Conservation (phyloP, 352 stramenopile genomes). For the Phytophthora sansomeana region DNA sequence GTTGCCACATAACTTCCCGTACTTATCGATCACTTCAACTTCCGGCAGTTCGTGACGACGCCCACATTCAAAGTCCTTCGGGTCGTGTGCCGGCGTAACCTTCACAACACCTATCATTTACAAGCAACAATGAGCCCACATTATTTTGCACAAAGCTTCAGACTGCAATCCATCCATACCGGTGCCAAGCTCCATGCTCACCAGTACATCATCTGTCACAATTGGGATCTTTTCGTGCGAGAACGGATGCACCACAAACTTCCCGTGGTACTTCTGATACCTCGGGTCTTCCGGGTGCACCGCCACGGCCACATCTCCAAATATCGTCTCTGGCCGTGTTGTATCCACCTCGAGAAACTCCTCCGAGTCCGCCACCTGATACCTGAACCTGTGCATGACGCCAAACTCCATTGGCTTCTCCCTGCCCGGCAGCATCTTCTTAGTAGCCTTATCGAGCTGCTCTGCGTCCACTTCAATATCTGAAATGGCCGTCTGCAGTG, state of each 20-base stretch:
- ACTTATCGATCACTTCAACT: conserved; percentile 76
- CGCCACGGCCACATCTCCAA: conserved; percentile 98
- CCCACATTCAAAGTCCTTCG: conserved; percentile 99
- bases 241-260: conserved; percentile 96
- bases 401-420: conserved; percentile 80
- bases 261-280: conserved; percentile 97
- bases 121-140: conserved; percentile 6
- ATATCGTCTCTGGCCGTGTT: conserved; percentile 98
- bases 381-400: conserved; percentile 85
- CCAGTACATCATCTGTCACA: conserved; percentile 94
- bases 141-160: neutral
- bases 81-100: conserved; percentile 99
- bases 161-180: conserved; percentile 67
- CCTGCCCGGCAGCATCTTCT: conserved; percentile 81
- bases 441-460: conserved; percentile 93
- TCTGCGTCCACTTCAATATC: conserved; percentile 99
- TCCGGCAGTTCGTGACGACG: conserved; percentile 93
- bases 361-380: conserved; percentile 68
- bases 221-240: conserved; percentile 92
- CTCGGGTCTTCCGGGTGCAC: conserved; percentile 96
- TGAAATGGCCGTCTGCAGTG: conserved; percentile 95
- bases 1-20: conserved; percentile 71
- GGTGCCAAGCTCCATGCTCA: conserved; percentile 99
- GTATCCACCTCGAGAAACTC: conserved; percentile 95
- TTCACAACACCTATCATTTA: conserved; percentile 75